Evolutionary conservation across 805 yeast species (phyloP).

Genomic region (baker's yeast (Saccharomyces cerevisiae)): DNA sequence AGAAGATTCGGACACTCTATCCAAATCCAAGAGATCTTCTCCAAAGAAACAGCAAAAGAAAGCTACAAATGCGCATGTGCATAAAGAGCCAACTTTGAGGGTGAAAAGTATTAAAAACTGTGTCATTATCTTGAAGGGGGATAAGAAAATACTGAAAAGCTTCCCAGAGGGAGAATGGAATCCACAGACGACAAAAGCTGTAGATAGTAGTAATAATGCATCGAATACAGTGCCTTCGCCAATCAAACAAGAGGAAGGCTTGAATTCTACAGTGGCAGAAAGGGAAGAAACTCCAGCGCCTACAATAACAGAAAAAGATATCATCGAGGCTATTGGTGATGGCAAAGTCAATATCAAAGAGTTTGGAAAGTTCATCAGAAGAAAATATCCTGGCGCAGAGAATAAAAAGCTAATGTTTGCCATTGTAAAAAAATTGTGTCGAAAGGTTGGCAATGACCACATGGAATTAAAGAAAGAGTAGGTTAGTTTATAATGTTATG

Average conservation of each 20-base stretch:
- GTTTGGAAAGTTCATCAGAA: constrained; percentile 52
- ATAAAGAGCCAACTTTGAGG: constrained; percentile 30
- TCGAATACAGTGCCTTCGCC: background rate
- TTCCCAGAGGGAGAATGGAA: constrained; percentile 85
- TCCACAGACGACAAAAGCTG: constrained; percentile 38
- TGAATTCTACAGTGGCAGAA: background rate
- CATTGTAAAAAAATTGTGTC: constrained; percentile 25
- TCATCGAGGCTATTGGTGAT: constrained; percentile 48
- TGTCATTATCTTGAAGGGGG: constrained; percentile 55
- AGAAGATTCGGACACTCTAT: constrained; percentile 4
- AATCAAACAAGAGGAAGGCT: constrained; percentile 31
- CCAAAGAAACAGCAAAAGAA: constrained; percentile 16
- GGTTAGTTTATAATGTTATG: background rate
- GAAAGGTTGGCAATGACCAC: constrained; percentile 25
- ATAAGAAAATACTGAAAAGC: constrained; percentile 46
- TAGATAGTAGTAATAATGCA: background rate
- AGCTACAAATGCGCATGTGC: constrained; percentile 3
- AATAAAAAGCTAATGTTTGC: constrained; percentile 26
- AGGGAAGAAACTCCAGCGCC: constrained; percentile 2
- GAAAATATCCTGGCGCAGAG: constrained; percentile 36
- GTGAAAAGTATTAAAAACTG: constrained; percentile 46
- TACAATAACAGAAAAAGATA: constrained; percentile 63
- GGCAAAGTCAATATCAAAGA: constrained; percentile 40
- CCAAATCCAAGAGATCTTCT: constrained; percentile 17
- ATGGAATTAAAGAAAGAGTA: constrained; percentile 23